A percentile compares a stretch with the other conserved stretches of the same genome.
These are phyloP conservation scores for Umbelopsis sp. DNA, from an alignment of 192 early-diverging fungal species.

Conservation along the genomic window DNA sequence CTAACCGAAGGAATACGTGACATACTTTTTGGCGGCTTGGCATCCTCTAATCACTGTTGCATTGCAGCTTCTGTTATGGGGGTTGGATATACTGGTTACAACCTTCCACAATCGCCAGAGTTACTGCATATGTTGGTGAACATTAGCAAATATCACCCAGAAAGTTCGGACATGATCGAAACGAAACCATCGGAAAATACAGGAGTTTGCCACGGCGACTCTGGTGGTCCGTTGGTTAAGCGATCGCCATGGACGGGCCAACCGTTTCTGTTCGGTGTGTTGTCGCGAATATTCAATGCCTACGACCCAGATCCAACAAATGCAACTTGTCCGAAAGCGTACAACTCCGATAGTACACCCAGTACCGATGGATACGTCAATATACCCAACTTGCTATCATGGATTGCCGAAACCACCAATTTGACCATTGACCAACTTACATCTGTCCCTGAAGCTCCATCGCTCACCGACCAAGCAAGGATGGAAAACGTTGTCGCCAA, in stretches of 20 bases:
- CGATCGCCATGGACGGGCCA: conserved; percentile 9
- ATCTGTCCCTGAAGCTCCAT: not conserved
- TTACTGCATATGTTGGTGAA: conserved; percentile 27
- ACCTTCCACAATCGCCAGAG: conserved; percentile 19
- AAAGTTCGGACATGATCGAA: conserved; percentile 5
- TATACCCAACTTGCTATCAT: not conserved
- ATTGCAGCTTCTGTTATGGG: conserved; percentile 28
- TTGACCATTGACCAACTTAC: not conserved
- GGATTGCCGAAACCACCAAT: not conserved
- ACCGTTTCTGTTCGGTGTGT: not conserved
- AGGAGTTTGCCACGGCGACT: conserved; percentile 38
- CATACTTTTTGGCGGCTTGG: not conserved
- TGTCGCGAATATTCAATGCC: conserved; percentile 6
- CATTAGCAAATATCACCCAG: conserved; percentile 21
- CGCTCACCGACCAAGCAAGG: not conserved
- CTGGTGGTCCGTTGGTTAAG: conserved; percentile 27
- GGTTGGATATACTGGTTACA: conserved; percentile 21
- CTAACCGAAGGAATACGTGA: not conserved
- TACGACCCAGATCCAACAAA: not conserved
- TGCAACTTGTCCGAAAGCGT: not conserved
- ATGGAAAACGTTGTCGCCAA: not conserved
- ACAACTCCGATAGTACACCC: not conserved
- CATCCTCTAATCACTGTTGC: not conserved
- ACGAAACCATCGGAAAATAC: conserved; percentile 8
- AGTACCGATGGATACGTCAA: conserved; percentile 14